Conservation (phyloP, 768 basidiomycete genomes). For the Termitomyces sp. region DNA sequence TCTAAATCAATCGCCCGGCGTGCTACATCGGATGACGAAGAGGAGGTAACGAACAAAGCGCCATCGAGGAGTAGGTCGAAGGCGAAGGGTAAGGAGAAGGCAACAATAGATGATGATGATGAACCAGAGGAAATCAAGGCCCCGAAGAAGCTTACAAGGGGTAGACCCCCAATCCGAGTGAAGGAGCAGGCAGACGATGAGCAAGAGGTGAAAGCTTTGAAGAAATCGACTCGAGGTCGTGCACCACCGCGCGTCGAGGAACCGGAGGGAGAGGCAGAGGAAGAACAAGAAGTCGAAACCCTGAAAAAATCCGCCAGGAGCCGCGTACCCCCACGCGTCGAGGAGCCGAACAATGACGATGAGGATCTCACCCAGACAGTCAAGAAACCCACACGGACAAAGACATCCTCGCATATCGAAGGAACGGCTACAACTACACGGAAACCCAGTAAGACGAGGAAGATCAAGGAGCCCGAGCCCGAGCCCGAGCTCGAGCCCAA, state of each 20-base stretch:
- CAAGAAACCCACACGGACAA: slow-evolving; percentile 13
- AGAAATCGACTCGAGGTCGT: slow-evolving; percentile 8
- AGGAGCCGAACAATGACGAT: slow-evolving; percentile 2
- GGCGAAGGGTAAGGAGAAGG: slow-evolving; percentile 8
- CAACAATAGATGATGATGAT: slow-evolving; percentile 7
- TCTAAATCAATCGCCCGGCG: slow-evolving; percentile 16
- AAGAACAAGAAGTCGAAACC: neutral
- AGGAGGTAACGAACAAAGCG: slow-evolving; percentile 6
- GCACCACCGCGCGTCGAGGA: neutral
- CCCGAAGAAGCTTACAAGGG: slow-evolving; percentile 5
- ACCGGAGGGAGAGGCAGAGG: slow-evolving; percentile 2
- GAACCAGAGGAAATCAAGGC: neutral
- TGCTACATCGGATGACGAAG: slow-evolving; percentile 13
- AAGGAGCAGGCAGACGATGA: slow-evolving; percentile 13
- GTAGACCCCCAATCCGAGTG: slow-evolving; percentile 2
- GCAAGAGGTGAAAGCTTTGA: slow-evolving; percentile 6
- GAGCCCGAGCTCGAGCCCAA: neutral
- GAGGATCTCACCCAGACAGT: slow-evolving; percentile 4
- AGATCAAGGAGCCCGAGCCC: slow-evolving; percentile 1
- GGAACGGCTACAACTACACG: neutral
- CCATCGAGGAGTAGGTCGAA: slow-evolving; percentile 9
- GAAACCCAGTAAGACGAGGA: slow-evolving; percentile 8
- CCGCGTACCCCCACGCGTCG: neutral
- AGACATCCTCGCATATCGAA: slow-evolving; percentile 1
- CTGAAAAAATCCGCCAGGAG: slow-evolving; percentile 5